These are phyloP conservation scores for Plantago lanceolata DNA, from an alignment of 305 asterid genomes.

Conservation along the genomic window DNA sequence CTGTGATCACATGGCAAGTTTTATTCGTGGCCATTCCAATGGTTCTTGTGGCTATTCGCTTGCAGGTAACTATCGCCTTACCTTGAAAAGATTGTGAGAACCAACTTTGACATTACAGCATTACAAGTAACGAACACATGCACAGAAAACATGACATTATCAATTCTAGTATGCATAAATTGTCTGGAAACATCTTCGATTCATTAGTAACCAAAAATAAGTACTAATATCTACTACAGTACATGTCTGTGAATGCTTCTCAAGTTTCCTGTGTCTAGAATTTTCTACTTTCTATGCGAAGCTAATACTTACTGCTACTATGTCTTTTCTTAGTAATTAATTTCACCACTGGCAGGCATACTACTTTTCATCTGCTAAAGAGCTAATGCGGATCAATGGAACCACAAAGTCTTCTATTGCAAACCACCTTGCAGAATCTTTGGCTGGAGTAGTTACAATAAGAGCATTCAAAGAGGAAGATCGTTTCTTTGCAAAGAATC, in stretches of 20 bases:
- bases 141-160: too few relatives aligned
- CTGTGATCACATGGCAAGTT: slow-evolving; percentile 89
- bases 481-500: slow-evolving; percentile 65
- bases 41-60: slow-evolving; percentile 65
- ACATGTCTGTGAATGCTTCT: too few relatives aligned
- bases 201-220: too few relatives aligned
- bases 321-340: slow-evolving; percentile 5
- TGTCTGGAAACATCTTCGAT: too few relatives aligned
- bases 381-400: slow-evolving; percentile 61
- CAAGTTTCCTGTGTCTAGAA: too few relatives aligned
- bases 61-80: slow-evolving; percentile 54
- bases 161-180: too few relatives aligned
- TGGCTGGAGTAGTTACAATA: slow-evolving; percentile 74
- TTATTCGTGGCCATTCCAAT: slow-evolving; percentile 71
- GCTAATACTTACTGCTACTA: too few relatives aligned
- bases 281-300: too few relatives aligned
- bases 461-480: slow-evolving; percentile 87
- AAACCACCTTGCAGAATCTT: slow-evolving; percentile 84
- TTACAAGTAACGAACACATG: too few relatives aligned
- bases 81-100: not conserved
- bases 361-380: slow-evolving; percentile 80
- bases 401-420: slow-evolving; percentile 66
- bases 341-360: slow-evolving; percentile 46
- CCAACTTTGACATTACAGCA: too few relatives aligned
- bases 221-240: too few relatives aligned